Evolutionary conservation across 805 yeast genomes (phyloP), one percentile per base, ranked within the genome.

Genomic region (Saccharomycopsis schoenii): DNA sequence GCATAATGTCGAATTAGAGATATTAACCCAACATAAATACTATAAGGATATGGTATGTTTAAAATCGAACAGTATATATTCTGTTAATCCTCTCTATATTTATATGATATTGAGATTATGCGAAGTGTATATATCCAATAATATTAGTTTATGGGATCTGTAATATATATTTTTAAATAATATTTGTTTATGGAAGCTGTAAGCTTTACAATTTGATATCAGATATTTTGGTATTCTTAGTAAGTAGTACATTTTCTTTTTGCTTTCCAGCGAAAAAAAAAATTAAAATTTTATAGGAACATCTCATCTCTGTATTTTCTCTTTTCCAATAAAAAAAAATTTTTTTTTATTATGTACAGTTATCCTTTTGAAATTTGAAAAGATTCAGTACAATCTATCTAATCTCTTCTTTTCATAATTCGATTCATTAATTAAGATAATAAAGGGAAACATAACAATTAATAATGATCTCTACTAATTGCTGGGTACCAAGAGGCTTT

Each of bases 401-500:
- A 12, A 37, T 37, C 10, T 37, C 4, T 37, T 37, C 34, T 29
- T 29, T 29, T 29, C 34, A 29, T 29, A 29, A 29, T 37, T 12
- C 41, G 12, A 37, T 12, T 37, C 3, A 37, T 37, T 37, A 37
- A 3, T 14, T 12, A 37, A 12, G 15, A 37, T 37, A 5, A 12
- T 12, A 2, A 37, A 11, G 12, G 15, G 41, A 37, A 14, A 12
- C 12, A 11, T 36, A 11, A 21, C 12, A 19, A 12, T 15, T 47
- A 47, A 47, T 25, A 21, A 91, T 92, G 97, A 86, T 93, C 65
- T 90, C 99, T 47, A 87, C 97, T 34, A 85, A 94, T 57, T 77
- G 85, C 58, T 94, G 99, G 98, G 97, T 93, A 25, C 97, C 98
- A 57, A 83, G 97, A 69, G 99, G 99, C 4, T 88, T 80, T 72